A percentile compares a stretch with the other conserved stretches of the same genome.
These are phyloP conservation scores for Syzygium syzygioides DNA, from an alignment of 441 rosid genomes.

Conservation along the genomic window DNA sequence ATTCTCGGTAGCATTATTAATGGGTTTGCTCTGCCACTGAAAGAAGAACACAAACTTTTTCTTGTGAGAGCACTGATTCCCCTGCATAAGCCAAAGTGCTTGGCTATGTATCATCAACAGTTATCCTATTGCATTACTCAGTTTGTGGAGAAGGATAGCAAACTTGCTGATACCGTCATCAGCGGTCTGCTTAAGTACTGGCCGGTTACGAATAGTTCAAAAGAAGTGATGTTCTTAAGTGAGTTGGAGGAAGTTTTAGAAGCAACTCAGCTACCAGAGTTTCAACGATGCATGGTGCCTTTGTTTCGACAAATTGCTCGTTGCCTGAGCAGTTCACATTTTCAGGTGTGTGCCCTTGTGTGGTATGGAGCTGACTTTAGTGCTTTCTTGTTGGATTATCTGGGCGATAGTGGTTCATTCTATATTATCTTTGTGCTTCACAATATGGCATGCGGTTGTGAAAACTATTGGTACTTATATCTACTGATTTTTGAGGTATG, in stretches of 20 bases:
- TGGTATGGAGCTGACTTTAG: background rate
- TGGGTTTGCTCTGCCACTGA: conserved; percentile 83
- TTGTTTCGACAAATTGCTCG: conserved; percentile 60
- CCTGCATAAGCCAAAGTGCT: conserved; percentile 76
- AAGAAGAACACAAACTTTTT: conserved; percentile 84
- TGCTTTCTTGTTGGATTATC: background rate
- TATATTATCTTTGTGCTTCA: background rate
- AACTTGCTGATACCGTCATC: conserved; percentile 72
- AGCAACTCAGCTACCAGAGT: conserved; percentile 66
- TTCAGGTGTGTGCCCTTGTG: conserved; percentile 44
- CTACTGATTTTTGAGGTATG: background rate
- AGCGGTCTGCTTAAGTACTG: conserved; percentile 76
- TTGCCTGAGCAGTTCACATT: conserved; percentile 77
- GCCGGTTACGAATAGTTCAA: conserved; percentile 82
- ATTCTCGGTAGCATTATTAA: conserved; percentile 80
- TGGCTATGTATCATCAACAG: conserved; percentile 76
- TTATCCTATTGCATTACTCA: conserved; percentile 72
- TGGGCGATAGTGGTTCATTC: background rate
- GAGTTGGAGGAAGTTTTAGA: conserved; percentile 82
- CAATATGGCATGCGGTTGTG: background rate
- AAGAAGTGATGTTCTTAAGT: conserved; percentile 84
- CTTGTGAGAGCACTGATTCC: conserved; percentile 68
- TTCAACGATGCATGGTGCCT: conserved; percentile 74
- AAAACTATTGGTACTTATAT: background rate
- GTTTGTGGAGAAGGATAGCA: conserved; percentile 82